Evolutionary conservation across 495 filamentous ascomycete species (phyloP), one percentile per base, ranked within the genome.

Genomic region (Aspergillus bridgeri): DNA sequence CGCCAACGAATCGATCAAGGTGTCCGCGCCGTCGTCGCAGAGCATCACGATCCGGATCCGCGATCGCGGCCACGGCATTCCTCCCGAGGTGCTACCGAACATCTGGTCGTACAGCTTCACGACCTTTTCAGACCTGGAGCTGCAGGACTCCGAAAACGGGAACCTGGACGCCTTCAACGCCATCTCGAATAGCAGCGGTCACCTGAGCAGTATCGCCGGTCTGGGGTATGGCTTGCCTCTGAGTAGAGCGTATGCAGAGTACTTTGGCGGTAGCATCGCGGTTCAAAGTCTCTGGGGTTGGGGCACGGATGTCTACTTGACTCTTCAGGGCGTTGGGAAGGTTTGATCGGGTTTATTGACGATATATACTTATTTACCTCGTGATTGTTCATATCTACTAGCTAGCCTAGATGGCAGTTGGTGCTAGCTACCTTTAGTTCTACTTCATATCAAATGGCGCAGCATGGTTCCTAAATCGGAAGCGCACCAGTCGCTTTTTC

Each of bases 41-140:
- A 92, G 92, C 56, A 90, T 98, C 42, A 97, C 94, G 3, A 96
- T 98, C 62, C 84, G 94, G 9, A 96, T 98, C 64, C 85, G 94
- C 17, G 94, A 98, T 65, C 82, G 91, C n/a, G 94, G 94, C 17
- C 92, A 93, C 20, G 94, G 94, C 21, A 97, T 98, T 46, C 79
- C 82, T 0, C 90, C 92, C 0, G 89, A 90, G 13, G 84, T 91
- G 18, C 68, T 95, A 8, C 85, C 86, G 6, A 86, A 95, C 57
- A 92, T 98, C 42, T 98, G 92, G 92, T 90, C 89, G 25, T 98
- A 97, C 69, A 89, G 86, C 54, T 98, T 96, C 70, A 96, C 92
- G 8, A 98, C 94, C 0, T 98, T 97, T 69, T 87, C 82, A 21
- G 88, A 95, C 20, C 78, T 82, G 9, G 79, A 84, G 22, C 55